Evolutionary conservation across 2,329 filamentous ascomycete species (phyloP).

Genomic region (Emmonsiellopsis sp.): DNA sequence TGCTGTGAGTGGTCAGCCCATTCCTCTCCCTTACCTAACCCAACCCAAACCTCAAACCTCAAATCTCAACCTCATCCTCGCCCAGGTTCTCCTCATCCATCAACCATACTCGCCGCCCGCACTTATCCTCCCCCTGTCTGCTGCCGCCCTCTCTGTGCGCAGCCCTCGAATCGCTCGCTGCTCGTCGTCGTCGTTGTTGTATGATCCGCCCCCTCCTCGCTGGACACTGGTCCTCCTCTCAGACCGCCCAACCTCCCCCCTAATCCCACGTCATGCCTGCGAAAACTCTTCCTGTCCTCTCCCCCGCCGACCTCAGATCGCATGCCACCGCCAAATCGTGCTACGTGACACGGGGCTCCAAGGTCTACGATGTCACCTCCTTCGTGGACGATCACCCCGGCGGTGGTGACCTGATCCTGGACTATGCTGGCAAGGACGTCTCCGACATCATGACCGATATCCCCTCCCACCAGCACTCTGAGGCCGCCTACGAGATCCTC

Average conservation of each 20-base stretch:
- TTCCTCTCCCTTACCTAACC: too few relatives aligned
- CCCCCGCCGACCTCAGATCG: conserved; percentile 66
- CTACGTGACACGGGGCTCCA: conserved; percentile 81
- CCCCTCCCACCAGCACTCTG: conserved; percentile 74
- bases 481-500: conserved; percentile 90
- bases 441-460: conserved; percentile 72
- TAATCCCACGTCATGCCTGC: conserved; percentile 56
- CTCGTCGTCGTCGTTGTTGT: not conserved
- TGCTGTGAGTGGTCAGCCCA: too few relatives aligned
- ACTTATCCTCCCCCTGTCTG: too few relatives aligned
- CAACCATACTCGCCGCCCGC: too few relatives aligned
- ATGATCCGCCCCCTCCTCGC: not conserved
- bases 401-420: conserved; percentile 75
- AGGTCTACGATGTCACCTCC: conserved; percentile 90
- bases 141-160: too few relatives aligned
- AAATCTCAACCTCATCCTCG: too few relatives aligned
- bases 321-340: conserved; percentile 76
- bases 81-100: too few relatives aligned
- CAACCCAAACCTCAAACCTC: too few relatives aligned
- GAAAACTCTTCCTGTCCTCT: conserved; percentile 73
- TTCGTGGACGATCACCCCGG: conserved; percentile 89
- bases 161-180: not conserved
- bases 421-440: conserved; percentile 84
- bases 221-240: not conserved
- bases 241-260: not conserved